A percentile compares a stretch with the other conserved stretches of the same genome.
These are phyloP conservation scores for Trichosporon sp. DNA, from an alignment of 1,284 basidiomycete species.

Conservation along the genomic window DNA sequence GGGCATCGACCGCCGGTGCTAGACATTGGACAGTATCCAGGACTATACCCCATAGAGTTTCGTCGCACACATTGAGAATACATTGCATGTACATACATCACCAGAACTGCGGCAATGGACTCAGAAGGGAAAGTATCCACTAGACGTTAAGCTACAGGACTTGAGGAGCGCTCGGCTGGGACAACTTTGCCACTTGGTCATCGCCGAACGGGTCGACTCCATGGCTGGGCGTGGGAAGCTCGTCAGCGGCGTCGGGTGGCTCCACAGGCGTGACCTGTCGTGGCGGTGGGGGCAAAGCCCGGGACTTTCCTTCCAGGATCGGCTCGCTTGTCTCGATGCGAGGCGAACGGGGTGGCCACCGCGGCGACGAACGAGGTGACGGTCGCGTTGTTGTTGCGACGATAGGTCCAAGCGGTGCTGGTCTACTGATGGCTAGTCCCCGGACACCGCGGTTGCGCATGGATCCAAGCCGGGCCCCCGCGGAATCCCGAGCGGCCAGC, in stretches of 20 bases:
- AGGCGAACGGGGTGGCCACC: not conserved
- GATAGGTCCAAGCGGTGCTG: not conserved
- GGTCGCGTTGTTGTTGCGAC: not conserved
- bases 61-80: not conserved
- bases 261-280: not conserved
- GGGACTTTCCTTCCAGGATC: not conserved
- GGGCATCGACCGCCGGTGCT: conserved; percentile 52
- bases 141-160: too few species aligned
- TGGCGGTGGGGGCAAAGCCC: not conserved
- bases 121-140: too few species aligned
- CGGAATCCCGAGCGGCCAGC: not conserved
- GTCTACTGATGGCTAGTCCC: not conserved
- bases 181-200: too few species aligned
- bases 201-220: too few species aligned
- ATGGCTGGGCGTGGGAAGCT: not conserved
- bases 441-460: not conserved
- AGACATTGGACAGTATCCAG: not conserved
- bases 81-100: not conserved
- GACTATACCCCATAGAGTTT: not conserved
- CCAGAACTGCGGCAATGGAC: too few species aligned
- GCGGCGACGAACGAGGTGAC: not conserved
- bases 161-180: too few species aligned
- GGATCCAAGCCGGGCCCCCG: not conserved
- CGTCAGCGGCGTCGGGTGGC: not conserved
- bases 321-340: not conserved